Base-by-base conservation (phyloP, 345 rosid species). In the Sonneratia caseolaris region DNA sequence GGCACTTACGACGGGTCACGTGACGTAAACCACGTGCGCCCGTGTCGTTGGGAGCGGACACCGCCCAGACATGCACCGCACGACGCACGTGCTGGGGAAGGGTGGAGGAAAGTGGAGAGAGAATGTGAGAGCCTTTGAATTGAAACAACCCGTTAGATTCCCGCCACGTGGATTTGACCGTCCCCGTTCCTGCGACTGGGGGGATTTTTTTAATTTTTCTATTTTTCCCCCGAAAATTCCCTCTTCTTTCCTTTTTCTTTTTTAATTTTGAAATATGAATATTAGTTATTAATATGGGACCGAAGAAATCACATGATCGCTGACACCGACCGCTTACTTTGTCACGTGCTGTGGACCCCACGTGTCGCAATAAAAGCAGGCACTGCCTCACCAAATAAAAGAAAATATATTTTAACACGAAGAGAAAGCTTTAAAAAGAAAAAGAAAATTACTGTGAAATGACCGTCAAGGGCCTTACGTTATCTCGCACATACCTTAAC, bases 321-420 rank as follows among this genome's bases (percentile, higher is more conserved):
- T 53, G 59, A 53, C 59, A 53, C 59, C 59, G 59, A 21, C 59
- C n/a, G 19, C n/a, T 19, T 18, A 8, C 59, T 53, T 21, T 21
- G 59, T 53, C 93, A 86, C 88, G 90, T 88, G 93, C 84, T 78
- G 37, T 72, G 81, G 86, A 42, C 85, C 86, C 79, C 72, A 65
- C 76, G 21, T 3, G 21, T 55, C 47, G 37, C 37, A 16, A 37
- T 19, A 18, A 37, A 70, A 66, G 61, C 45, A 57, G 32, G 13
- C 43, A 22, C 61, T 0, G 43, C 43, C 43, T 40, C 51, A 47
- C 51, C 15, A 9, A 47, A 47, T 47, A 47, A 47, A 13, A 40
- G 43, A 47, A 47, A 9, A 47, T 47, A 47, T 9, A 9, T 47
- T 47, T 13, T 13, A 47, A 13, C 51, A 8, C 15, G 0, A 47